Evolutionary conservation across 129 eudicot species (phyloP).

Genomic region (Pseudognaphalium luteoalbum): DNA sequence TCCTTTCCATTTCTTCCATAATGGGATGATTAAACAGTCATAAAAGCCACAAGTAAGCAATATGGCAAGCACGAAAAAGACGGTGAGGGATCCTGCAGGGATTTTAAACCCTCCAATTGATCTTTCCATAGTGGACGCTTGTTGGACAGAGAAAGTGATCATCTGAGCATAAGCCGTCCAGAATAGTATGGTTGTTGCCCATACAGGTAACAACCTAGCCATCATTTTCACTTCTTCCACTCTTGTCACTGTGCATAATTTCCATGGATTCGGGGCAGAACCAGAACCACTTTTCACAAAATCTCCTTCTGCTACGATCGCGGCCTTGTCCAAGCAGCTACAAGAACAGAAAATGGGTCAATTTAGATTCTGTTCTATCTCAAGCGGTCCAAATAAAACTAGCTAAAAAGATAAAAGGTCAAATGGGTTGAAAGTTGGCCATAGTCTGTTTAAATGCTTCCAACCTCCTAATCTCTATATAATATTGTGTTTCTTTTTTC

Average conservation of each 20-base stretch:
- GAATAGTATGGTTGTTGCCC: constrained; percentile 87
- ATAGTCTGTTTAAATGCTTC: neutral
- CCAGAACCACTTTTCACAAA: constrained; percentile 34
- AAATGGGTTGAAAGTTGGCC: neutral
- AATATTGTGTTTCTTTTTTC: too few species aligned
- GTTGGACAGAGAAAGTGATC: constrained; percentile 87
- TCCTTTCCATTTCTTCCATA: constrained; percentile 92
- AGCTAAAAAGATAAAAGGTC: neutral
- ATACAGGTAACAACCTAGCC: constrained; percentile 62
- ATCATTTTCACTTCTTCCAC: constrained; percentile 94
- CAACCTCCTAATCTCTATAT: neutral
- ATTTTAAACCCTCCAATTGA: constrained; percentile 56
- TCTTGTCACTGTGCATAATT: constrained; percentile 67
- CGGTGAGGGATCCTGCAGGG: constrained; percentile 88
- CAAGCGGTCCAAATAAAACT: neutral
- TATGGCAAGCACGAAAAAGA: constrained; percentile 81
- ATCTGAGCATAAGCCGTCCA: constrained; percentile 89
- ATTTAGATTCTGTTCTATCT: neutral
- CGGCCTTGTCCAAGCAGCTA: constrained; percentile 92
- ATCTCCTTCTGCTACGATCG: constrained; percentile 71
- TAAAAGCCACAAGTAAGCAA: constrained; percentile 65
- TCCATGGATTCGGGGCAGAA: constrained; percentile 67
- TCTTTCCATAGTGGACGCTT: constrained; percentile 84
- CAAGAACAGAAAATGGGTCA: neutral
- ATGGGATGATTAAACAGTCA: constrained; percentile 82